phyloP scores from a whole-genome alignment of 306 rosid genomes.

The Clitoria ternatea region DNA sequence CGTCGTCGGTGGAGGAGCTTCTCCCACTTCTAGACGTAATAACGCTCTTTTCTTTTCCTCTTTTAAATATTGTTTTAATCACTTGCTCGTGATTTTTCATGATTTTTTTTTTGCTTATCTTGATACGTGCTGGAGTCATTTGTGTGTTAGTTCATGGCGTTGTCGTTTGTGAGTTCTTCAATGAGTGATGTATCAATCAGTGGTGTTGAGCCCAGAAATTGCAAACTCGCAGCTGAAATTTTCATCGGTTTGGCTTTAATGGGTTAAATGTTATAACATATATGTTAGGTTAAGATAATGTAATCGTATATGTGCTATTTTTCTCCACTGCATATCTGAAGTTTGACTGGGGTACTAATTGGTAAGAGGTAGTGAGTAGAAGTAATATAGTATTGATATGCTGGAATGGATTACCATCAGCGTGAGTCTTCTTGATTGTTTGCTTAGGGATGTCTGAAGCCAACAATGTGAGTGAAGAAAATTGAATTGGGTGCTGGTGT shows the following conservation, averaged over 20 bases:
- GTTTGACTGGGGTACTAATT: neutral
- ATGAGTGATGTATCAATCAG: neutral
- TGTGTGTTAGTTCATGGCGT: constrained; percentile 7
- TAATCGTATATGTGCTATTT: neutral
- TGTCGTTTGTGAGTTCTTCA: neutral
- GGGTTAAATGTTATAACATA: neutral
- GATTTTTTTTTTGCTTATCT: neutral
- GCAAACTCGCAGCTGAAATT: neutral
- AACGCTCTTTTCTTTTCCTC: neutral
- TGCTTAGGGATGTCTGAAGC: neutral
- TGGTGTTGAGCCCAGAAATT: neutral
- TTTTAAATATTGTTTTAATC: neutral
- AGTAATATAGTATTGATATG: neutral
- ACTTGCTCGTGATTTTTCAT: neutral
- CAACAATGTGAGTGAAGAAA: neutral
- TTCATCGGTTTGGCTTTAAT: neutral
- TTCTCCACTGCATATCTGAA: neutral
- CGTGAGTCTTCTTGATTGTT: neutral
- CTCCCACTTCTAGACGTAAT: constrained; percentile 74
- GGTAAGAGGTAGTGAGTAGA: neutral
- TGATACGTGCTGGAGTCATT: neutral
- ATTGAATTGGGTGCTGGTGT: neutral
- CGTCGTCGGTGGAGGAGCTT: constrained; percentile 65
- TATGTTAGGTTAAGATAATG: neutral
- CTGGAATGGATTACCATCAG: neutral